These are phyloP conservation scores for Asparagopsis taxiformis DNA, from an alignment of 31 red algal genomes.

Conservation along the genomic window DNA sequence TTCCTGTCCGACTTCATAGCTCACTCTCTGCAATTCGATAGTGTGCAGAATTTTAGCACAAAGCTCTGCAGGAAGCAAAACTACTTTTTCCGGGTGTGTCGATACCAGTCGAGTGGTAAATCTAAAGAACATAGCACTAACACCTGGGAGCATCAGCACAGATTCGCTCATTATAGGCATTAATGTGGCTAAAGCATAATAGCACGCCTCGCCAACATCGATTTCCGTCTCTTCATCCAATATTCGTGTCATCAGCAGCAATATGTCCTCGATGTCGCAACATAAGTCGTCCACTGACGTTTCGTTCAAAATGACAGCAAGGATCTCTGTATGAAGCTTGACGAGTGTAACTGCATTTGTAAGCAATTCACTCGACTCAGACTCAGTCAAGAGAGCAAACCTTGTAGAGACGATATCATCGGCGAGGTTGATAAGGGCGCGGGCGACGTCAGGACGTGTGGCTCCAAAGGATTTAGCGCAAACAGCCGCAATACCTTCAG, in stretches of 20 bases:
- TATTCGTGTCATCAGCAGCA: conserved; percentile 14
- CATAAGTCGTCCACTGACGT: not conserved
- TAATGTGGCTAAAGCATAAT: conserved; percentile 15
- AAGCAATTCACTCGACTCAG: conserved; percentile 6
- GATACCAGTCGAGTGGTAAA: conserved; percentile 8
- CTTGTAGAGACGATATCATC: conserved; percentile 12
- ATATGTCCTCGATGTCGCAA: conserved; percentile 5
- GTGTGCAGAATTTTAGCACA: conserved; percentile 17
- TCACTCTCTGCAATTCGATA: conserved; percentile 17
- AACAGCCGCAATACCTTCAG: conserved; percentile 14
- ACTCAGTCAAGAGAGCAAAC: not conserved
- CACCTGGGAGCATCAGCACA: conserved; percentile 3
- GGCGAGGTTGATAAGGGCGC: conserved; percentile 3
- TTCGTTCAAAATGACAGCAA: not conserved
- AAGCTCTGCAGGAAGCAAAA: conserved; percentile 12
- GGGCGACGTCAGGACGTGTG: conserved; percentile 23
- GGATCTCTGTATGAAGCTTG: conserved; percentile 16
- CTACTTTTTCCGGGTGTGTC: conserved; percentile 12
- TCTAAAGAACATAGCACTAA: conserved; percentile 7
- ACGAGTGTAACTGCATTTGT: conserved; percentile 7
- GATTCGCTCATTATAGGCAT: conserved; percentile 5
- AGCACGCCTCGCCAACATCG: conserved; percentile 19
- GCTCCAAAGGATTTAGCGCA: conserved; percentile 21
- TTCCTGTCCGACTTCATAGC: conserved; percentile 4
- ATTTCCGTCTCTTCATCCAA: conserved; percentile 9